Evolutionary conservation across 179 eudicot genomes (phyloP).

Genomic region (Corrigiola litoralis): DNA sequence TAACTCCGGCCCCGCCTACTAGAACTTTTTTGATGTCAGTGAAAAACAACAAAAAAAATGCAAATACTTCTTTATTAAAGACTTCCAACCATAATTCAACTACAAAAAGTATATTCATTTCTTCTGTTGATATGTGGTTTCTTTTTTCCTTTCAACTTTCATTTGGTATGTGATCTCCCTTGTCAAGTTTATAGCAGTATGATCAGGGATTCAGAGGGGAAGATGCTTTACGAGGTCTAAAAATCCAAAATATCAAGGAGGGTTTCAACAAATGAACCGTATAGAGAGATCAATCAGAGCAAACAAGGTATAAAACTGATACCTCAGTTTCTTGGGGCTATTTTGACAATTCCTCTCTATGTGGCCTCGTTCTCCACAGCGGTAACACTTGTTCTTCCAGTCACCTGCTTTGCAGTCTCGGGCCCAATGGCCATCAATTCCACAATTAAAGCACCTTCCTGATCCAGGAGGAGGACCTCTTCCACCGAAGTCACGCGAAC

Average conservation of each 20-base stretch:
- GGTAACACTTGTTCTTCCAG: constrained; percentile 97
- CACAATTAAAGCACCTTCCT: constrained; percentile 95
- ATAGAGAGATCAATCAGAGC: neutral
- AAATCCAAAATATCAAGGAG: neutral
- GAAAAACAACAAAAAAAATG: too few species aligned
- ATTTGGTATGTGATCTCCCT: too few species aligned
- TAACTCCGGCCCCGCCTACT: constrained; percentile 62
- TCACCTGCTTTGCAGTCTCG: constrained; percentile 97
- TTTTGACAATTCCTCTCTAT: constrained; percentile 84
- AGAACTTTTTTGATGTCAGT: too few species aligned
- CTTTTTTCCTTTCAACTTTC: too few species aligned
- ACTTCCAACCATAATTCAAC: too few species aligned
- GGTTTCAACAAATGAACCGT: neutral
- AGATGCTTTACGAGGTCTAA: too few species aligned
- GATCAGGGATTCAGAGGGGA: too few species aligned
- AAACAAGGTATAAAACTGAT: neutral
- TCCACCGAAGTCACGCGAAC: constrained; percentile 61
- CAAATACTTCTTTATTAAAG: too few species aligned
- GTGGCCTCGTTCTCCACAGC: constrained; percentile 93
- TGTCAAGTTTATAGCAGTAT: too few species aligned
- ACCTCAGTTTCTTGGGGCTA: constrained; percentile 80
- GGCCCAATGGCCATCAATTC: constrained; percentile 98
- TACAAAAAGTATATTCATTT: too few species aligned
- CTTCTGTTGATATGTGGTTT: too few species aligned
- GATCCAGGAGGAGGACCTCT: constrained; percentile 96